Conservation (phyloP, 2,329 filamentous ascomycete genomes). For the Teratosphaeria zuluensis region DNA sequence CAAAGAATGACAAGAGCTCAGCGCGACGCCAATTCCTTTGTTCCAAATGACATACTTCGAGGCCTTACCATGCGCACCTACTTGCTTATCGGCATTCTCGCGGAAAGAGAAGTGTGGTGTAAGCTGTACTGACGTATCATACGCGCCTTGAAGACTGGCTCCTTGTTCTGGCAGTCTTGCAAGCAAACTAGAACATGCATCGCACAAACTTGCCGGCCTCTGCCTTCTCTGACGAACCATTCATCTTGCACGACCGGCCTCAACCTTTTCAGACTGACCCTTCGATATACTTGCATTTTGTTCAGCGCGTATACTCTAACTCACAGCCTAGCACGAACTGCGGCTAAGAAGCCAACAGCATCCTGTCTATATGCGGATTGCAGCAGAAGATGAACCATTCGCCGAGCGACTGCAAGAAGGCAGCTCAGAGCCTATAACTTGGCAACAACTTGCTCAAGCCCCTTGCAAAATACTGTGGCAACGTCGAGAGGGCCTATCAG, state of each 20-base stretch:
- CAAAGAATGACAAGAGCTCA: not conserved
- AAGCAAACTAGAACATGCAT: not conserved
- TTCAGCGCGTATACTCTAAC: too few species aligned
- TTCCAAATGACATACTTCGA: not conserved
- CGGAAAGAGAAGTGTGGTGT: not conserved
- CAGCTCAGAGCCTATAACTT: too few species aligned
- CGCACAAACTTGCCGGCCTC: not conserved
- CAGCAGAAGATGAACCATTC: too few species aligned
- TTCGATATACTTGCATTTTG: too few species aligned
- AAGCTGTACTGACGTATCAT: not conserved
- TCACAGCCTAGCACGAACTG: too few species aligned
- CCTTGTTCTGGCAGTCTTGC: not conserved
- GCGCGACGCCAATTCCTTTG: not conserved
- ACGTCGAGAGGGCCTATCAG: too few species aligned
- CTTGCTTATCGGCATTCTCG: not conserved
- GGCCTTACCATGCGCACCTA: not conserved
- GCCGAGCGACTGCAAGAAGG: too few species aligned
- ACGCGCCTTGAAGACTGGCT: not conserved
- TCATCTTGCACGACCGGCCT: not conserved
- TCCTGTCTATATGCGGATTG: too few species aligned
- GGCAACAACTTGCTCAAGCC: too few species aligned
- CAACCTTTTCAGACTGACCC: not conserved
- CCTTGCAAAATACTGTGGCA: too few species aligned
- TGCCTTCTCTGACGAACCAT: not conserved
- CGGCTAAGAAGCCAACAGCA: too few species aligned